phyloP scores from a whole-genome alignment of 352 stramenopile species.

The Pythium oligandrum region DNA sequence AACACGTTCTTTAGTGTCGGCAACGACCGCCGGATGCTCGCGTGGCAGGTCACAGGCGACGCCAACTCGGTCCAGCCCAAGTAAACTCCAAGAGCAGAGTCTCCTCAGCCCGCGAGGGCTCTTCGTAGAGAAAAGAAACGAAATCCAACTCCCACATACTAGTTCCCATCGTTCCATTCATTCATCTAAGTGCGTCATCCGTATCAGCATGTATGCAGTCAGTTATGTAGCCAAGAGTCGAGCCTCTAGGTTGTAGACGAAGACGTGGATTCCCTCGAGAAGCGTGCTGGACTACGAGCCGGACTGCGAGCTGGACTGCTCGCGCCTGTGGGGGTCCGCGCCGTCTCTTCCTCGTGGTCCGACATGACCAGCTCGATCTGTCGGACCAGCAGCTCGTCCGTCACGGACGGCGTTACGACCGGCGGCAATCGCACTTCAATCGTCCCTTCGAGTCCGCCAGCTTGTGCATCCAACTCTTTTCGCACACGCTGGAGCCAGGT shows the following conservation, averaged over 20 bases:
- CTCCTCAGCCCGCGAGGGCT: too few relatives aligned
- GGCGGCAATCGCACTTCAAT: constrained; percentile 1
- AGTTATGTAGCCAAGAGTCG: too few relatives aligned
- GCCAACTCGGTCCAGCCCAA: constrained; percentile 59
- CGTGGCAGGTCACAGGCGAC: constrained; percentile 83
- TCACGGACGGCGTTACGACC: constrained; percentile 6
- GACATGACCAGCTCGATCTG: constrained; percentile 53
- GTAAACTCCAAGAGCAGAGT: constrained; percentile 12
- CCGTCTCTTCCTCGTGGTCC: constrained; percentile 40
- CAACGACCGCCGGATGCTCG: constrained; percentile 81
- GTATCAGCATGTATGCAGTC: too few relatives aligned
- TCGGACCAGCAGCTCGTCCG: constrained; percentile 34
- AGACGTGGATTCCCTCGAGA: too few relatives aligned
- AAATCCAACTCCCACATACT: not conserved
- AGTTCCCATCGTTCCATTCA: too few relatives aligned
- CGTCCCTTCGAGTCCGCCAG: too few relatives aligned
- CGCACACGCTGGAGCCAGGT: constrained; percentile 80
- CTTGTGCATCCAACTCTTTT: constrained; percentile 34
- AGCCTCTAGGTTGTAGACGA: too few relatives aligned
- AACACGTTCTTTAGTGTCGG: constrained; percentile 82
- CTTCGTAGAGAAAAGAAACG: constrained; percentile 3
- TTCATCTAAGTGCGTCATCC: too few relatives aligned
- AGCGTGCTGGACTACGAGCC: too few relatives aligned
- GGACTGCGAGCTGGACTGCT: too few relatives aligned
- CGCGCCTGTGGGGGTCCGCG: constrained; percentile 1